Evolutionary conservation across 176 grass and related monocot species (phyloP), one percentile per base, ranked within the genome.

Genomic region (Panicum miliaceum): DNA sequence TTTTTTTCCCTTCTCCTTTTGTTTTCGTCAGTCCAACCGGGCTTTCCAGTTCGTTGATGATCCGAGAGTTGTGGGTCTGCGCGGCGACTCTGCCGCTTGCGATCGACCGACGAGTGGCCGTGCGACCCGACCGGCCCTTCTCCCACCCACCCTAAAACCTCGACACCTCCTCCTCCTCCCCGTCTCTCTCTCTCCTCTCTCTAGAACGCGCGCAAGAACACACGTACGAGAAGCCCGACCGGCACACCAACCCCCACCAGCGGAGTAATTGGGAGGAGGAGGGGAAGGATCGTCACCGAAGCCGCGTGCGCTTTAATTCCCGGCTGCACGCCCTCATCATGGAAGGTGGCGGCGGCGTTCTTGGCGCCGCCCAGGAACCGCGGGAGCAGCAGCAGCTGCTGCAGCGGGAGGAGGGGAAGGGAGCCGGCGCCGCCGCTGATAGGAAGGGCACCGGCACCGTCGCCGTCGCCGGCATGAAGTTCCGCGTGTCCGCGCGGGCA

Each of bases 121-220:
- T 64, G 86, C 80, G 64, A 71, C 25, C 58, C 46, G 15, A 71
- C 65, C 80, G 73, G 63, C 64, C 25, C 80, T 71, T 43, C 80
- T 77, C 50, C 18, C 69, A 7, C 56, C 71, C 42, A n/a, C 47
- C 83, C 83, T 77, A 85, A 85, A 89, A 64, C 78, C 78, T 76
- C 59, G 19, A 53, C 34, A 68, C 41, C 60, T 26, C 53, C 53
- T 57, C 54, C 20, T 57, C 32, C 57, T 22, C 15, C 38, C 34
- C 50, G n/a, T 34, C 26, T 9, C 56, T 57, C 43, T 64, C 47
- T 45, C 59, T 68, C 82, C 34, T 51, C 47, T 56, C 47, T 62
- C 82, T 76, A 52, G 82, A 85, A 81, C 77, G 53, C 76, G 82
- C 77, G 82, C 82, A 76, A 89, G 82, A 85, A 71, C 81, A 63